Evolutionary conservation across 352 stramenopile genomes (phyloP).

Genomic region (Pythium brachiatum): DNA sequence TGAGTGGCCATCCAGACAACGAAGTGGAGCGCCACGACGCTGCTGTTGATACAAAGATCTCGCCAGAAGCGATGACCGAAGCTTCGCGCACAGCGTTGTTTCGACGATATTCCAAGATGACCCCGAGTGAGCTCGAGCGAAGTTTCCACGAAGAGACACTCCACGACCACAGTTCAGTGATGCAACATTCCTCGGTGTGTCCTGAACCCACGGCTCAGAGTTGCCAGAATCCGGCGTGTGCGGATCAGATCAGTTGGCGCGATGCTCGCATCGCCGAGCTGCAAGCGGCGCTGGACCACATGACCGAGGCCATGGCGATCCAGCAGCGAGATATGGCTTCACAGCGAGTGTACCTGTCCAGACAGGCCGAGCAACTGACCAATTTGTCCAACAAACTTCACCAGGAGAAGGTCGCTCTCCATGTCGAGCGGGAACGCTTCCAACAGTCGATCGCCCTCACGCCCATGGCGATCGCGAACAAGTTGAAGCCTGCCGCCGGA

Average conservation of each 20-base stretch:
- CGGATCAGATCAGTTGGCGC: slow-evolving; percentile 31
- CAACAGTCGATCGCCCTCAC: slow-evolving; percentile 10
- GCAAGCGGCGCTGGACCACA: slow-evolving; percentile 37
- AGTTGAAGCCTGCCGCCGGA: slow-evolving; percentile 6
- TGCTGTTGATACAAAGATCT: not conserved
- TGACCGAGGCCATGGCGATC: slow-evolving; percentile 40
- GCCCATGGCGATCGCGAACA: not conserved
- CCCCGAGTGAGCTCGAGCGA: slow-evolving; percentile 14
- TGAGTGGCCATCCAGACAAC: slow-evolving; percentile 9
- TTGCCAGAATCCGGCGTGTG: slow-evolving; percentile 25
- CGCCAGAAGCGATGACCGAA: slow-evolving; percentile 9
- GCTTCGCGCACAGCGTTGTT: slow-evolving; percentile 18
- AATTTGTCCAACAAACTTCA: slow-evolving; percentile 34
- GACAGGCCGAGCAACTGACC: slow-evolving; percentile 35
- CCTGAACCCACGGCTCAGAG: slow-evolving; percentile 8
- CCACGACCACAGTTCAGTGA: not conserved
- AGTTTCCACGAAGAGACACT: slow-evolving; percentile 19
- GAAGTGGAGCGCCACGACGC: slow-evolving; percentile 17
- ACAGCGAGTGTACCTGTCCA: slow-evolving; percentile 31
- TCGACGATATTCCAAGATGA: slow-evolving; percentile 25
- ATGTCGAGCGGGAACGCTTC: slow-evolving; percentile 28
- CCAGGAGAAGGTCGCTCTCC: slow-evolving; percentile 34
- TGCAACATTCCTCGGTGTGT: slow-evolving; percentile 3
- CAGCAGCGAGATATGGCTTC: slow-evolving; percentile 37
- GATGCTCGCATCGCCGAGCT: slow-evolving; percentile 35